phyloP scores from a whole-genome alignment of 2,329 filamentous ascomycete species.

The Mollisiaceae sp. region DNA sequence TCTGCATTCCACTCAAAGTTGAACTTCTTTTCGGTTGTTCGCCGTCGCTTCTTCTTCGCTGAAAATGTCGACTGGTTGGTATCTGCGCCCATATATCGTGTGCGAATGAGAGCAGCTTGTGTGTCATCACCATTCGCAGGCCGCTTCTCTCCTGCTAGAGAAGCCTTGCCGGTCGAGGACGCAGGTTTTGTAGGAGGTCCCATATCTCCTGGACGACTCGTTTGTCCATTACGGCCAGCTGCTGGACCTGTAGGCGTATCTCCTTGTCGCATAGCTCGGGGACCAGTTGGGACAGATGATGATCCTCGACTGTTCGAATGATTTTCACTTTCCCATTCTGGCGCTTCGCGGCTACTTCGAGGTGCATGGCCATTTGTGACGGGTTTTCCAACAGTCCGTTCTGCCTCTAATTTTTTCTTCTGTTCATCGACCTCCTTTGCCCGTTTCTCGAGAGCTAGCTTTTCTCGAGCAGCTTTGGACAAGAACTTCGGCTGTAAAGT shows the following conservation, averaged over 20 bases:
- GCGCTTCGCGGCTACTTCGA: conserved; percentile 31
- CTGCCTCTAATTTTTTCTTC: conserved; percentile 51
- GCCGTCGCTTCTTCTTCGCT: conserved; percentile 91
- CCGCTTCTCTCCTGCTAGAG: conserved; percentile 45
- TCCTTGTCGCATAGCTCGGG: conserved; percentile 66
- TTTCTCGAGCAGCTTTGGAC: conserved; percentile 81
- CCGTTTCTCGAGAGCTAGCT: conserved; percentile 77
- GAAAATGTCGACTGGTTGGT: conserved; percentile 88
- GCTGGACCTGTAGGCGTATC: conserved; percentile 54
- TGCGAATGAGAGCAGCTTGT: conserved; percentile 75
- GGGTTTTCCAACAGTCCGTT: conserved; percentile 34
- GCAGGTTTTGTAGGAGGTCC: conserved; percentile 40
- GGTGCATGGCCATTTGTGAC: conserved; percentile 34
- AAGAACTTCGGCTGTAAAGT: conserved; percentile 74
- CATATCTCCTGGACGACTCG: conserved; percentile 29
- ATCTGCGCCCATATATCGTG: conserved; percentile 90
- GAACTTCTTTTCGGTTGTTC: conserved; percentile 95
- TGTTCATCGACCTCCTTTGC: conserved; percentile 72
- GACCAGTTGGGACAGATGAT: conserved; percentile 68
- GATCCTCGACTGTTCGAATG: conserved; percentile 34
- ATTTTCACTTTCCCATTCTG: background rate
- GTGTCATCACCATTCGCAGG: conserved; percentile 59
- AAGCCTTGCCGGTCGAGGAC: conserved; percentile 38
- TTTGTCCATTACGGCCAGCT: conserved; percentile 33
- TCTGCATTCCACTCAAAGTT: conserved; percentile 98